Conservation (phyloP, 2,329 filamentous ascomycete genomes). For the Ascochyta fabae region DNA sequence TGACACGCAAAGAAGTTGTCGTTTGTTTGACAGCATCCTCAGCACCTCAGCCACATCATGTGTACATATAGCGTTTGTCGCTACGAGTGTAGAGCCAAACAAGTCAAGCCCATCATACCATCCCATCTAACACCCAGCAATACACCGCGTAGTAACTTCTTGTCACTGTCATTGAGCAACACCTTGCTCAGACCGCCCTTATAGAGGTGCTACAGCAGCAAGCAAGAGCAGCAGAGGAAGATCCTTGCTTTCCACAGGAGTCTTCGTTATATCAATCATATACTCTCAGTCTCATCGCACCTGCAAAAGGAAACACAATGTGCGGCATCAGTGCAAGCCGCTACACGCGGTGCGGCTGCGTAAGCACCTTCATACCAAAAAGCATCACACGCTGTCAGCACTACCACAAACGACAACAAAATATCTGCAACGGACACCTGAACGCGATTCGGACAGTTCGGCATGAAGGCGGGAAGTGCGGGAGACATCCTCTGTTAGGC, state of each 20-base stretch:
- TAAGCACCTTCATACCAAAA: background rate
- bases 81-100: no score
- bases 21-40: conserved; percentile 8
- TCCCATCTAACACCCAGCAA: background rate
- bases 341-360: conserved; percentile 9
- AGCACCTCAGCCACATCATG: background rate
- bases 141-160: background rate
- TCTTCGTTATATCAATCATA: background rate
- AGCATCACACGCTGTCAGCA: conserved; percentile 8
- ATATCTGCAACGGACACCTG: conserved; percentile 8
- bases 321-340: conserved; percentile 11
- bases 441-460: background rate
- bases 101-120: background rate
- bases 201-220: background rate
- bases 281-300: background rate
- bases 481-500: background rate
- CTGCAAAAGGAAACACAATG: background rate
- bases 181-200: background rate
- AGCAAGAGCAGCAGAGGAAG: background rate
- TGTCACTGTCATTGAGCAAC: no score
- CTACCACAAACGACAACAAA: background rate
- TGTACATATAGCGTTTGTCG: background rate
- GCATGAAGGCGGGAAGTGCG: conserved; percentile 4
- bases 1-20: background rate
- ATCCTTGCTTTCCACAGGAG: no score